These are phyloP conservation scores for Kurtzmaniella natalensis DNA, from an alignment of 1,139 yeast species.

Conservation along the genomic window DNA sequence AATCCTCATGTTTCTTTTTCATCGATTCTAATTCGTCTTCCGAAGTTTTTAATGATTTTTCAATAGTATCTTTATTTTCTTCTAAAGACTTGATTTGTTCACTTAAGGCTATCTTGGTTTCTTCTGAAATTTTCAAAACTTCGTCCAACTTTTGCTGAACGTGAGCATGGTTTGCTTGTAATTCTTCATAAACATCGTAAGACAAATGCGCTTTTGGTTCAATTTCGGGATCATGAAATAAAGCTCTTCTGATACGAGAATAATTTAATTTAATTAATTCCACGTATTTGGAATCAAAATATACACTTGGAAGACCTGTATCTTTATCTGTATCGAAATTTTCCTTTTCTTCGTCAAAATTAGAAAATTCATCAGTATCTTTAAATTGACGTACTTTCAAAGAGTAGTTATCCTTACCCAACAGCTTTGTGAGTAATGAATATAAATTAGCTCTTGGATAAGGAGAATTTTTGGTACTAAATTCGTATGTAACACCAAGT, in stretches of 20 bases:
- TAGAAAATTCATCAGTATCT: slow-evolving; percentile 51
- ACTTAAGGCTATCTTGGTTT: slow-evolving; percentile 15
- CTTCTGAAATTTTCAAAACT: slow-evolving; percentile 25
- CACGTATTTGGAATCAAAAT: slow-evolving; percentile 63
- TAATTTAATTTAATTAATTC: slow-evolving; percentile 66
- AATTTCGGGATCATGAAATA: slow-evolving; percentile 67
- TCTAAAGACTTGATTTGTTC: slow-evolving; percentile 14
- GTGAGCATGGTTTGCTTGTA: slow-evolving; percentile 38
- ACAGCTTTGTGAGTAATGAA: slow-evolving; percentile 55
- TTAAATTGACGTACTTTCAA: slow-evolving; percentile 71
- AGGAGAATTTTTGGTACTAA: slow-evolving; percentile 70
- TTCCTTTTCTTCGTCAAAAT: slow-evolving; percentile 44
- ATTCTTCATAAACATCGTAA: slow-evolving; percentile 64
- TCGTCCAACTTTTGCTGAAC: slow-evolving; percentile 19
- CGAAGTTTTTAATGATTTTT: slow-evolving; percentile 13
- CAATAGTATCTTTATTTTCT: slow-evolving; percentile 13
- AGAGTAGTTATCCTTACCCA: slow-evolving; percentile 79
- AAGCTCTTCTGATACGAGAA: slow-evolving; percentile 62
- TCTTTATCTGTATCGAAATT: slow-evolving; percentile 44
- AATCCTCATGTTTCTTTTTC: slow-evolving; percentile 16
- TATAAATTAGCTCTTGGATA: slow-evolving; percentile 62
- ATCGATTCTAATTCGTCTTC: slow-evolving; percentile 22
- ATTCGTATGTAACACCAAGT: slow-evolving; percentile 78
- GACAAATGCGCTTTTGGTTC: slow-evolving; percentile 70
- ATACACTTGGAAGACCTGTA: slow-evolving; percentile 84